A percentile compares a stretch with the other conserved stretches of the same genome.
phyloP scores from a whole-genome alignment of 306 rosid species.

The Rosa multiflora region DNA sequence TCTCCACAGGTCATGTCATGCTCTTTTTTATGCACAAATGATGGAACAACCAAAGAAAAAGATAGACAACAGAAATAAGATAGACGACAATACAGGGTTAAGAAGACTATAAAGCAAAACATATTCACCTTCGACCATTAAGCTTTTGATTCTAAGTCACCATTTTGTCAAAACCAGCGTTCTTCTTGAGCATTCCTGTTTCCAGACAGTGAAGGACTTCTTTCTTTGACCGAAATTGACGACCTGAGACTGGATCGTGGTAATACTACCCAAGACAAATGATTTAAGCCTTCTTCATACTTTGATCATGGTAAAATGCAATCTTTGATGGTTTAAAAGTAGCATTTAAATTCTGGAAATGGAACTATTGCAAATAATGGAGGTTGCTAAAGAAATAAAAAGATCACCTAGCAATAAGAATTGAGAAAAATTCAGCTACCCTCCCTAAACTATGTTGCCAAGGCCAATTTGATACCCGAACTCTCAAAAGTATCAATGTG shows the following conservation, averaged over 20 bases:
- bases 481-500: too few relatives aligned
- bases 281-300: slow-evolving; percentile 9
- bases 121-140: neutral
- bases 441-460: too few relatives aligned
- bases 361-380: neutral
- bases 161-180: slow-evolving; percentile 8
- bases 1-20: too few relatives aligned
- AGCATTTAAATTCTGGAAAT: neutral
- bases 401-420: neutral
- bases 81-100: neutral
- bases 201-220: slow-evolving; percentile 56
- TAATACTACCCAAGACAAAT: slow-evolving; percentile 47
- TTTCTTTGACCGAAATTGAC: slow-evolving; percentile 53
- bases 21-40: too few relatives aligned
- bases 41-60: neutral
- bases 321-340: neutral
- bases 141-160: slow-evolving; percentile 31
- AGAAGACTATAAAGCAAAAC: slow-evolving; percentile 6
- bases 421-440: too few relatives aligned
- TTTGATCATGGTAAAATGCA: neutral
- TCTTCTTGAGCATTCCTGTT: slow-evolving; percentile 43
- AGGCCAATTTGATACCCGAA: too few relatives aligned
- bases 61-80: neutral
- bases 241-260: slow-evolving; percentile 44
- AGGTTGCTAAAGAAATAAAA: neutral